These are phyloP conservation scores for Fermentozyma sake DNA, from an alignment of 1,139 yeast species.

Conservation along the genomic window DNA sequence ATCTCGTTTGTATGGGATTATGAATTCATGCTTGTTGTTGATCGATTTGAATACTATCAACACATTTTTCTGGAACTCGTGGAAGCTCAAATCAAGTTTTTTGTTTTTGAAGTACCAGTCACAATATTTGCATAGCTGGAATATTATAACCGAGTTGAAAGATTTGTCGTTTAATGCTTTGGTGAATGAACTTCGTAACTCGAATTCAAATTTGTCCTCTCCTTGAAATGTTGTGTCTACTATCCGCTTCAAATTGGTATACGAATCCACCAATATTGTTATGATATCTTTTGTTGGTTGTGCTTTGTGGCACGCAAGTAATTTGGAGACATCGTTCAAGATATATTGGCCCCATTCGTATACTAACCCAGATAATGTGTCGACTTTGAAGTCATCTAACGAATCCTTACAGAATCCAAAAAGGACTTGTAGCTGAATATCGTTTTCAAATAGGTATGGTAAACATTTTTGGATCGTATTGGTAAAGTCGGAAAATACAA, in stretches of 20 bases:
- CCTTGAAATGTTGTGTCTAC: conserved; percentile 5
- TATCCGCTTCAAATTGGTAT: conserved; percentile 5
- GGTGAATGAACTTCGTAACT: conserved; percentile 24
- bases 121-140: conserved; percentile 31
- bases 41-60: conserved; percentile 30
- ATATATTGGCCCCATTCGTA: conserved; percentile 13
- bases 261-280: conserved; percentile 6
- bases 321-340: conserved; percentile 3
- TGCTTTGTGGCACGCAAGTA: conserved; percentile 5
- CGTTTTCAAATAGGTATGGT: conserved; percentile 11
- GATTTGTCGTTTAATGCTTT: conserved; percentile 19
- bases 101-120: conserved; percentile 25
- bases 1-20: conserved; percentile 30
- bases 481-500: conserved; percentile 26
- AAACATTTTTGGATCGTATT: conserved; percentile 13
- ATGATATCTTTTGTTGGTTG: conserved; percentile 1
- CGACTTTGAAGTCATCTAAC: conserved; percentile 7
- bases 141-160: conserved; percentile 17
- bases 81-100: conserved; percentile 11
- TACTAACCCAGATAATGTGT: conserved; percentile 9
- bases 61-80: conserved; percentile 18
- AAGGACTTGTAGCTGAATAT: conserved; percentile 9
- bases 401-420: conserved; percentile 9
- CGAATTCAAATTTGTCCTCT: conserved; percentile 1
- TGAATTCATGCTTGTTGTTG: conserved; percentile 31